phyloP scores from a whole-genome alignment of 2,329 filamentous ascomycete species.

The Penicillium sp. region DNA sequence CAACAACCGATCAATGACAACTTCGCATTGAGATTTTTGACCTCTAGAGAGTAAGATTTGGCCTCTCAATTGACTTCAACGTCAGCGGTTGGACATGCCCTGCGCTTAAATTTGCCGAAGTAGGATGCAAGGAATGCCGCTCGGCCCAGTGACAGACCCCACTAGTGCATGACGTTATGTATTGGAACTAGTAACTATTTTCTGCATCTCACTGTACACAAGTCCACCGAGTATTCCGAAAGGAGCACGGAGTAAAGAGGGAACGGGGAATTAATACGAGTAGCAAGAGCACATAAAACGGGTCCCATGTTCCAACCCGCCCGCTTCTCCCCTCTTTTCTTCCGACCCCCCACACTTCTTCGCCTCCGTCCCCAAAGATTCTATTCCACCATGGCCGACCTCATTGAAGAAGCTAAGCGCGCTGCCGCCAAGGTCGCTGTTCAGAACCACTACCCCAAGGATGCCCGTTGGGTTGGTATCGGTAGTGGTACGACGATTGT shows the following conservation, averaged over 20 bases:
- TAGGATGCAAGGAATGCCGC: background rate
- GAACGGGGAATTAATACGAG: background rate
- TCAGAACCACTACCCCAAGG: conserved; percentile 59
- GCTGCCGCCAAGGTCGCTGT: conserved; percentile 61
- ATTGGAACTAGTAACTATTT: background rate
- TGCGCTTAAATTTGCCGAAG: background rate
- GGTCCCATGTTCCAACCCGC: conserved; percentile 5
- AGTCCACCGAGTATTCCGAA: background rate
- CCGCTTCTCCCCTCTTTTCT: conserved; percentile 18
- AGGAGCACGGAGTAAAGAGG: background rate
- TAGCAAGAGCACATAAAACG: background rate
- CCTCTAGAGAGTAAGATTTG: too few species aligned
- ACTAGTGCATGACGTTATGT: background rate
- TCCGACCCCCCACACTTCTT: conserved; percentile 7
- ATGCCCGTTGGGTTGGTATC: conserved; percentile 62
- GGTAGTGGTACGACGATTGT: conserved; percentile 67
- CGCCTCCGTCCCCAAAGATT: conserved; percentile 11
- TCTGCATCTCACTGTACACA: background rate
- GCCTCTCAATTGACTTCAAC: too few species aligned
- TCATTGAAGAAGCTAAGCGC: conserved; percentile 61
- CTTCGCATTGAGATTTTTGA: too few species aligned
- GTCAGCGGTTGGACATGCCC: background rate
- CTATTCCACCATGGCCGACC: conserved; percentile 35
- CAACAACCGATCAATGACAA: too few species aligned
- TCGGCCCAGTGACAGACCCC: background rate